Conservation (phyloP, 176 grass and related monocot species). For the Phoenix dactylifera region DNA sequence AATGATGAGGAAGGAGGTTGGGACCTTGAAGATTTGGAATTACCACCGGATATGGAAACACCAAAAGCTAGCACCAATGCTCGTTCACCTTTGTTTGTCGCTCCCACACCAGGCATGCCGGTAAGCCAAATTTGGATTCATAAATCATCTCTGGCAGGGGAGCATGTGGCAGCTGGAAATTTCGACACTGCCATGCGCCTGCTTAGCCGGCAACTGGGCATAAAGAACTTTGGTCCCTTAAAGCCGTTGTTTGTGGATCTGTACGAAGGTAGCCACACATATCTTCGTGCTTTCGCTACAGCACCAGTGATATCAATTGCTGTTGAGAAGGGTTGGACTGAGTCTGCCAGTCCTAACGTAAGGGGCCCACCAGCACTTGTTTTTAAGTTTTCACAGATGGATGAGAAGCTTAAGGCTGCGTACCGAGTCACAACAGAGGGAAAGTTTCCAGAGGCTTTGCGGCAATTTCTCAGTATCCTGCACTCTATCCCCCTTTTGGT, state of each 20-base stretch:
- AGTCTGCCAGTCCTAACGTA: conserved; percentile 81
- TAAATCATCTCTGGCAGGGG: conserved; percentile 93
- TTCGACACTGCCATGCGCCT: conserved; percentile 88
- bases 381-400: conserved; percentile 81
- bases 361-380: conserved; percentile 76
- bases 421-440: conserved; percentile 84
- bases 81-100: conserved; percentile 51
- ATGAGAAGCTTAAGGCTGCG: conserved; percentile 82
- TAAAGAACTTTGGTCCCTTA: conserved; percentile 80
- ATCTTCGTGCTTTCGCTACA: conserved; percentile 49
- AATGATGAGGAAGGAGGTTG: conserved; percentile 72
- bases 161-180: conserved; percentile 86
- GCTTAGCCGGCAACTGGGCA: conserved; percentile 82
- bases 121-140: conserved; percentile 93
- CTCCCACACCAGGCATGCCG: conserved; percentile 77
- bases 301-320: conserved; percentile 58
- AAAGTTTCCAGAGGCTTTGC: conserved; percentile 74
- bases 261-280: conserved; percentile 68
- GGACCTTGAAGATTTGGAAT: conserved; percentile 94
- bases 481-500: conserved; percentile 73
- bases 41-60: conserved; percentile 69
- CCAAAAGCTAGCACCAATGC: conserved; percentile 35
- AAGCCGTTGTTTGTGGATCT: conserved; percentile 77
- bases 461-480: conserved; percentile 72
- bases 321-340: conserved; percentile 94